Percentiles rank a stretch among this genome's conserved stretches.
phyloP scores from a whole-genome alignment of 306 rosid species.

The Citrullus mucosospermus region DNA sequence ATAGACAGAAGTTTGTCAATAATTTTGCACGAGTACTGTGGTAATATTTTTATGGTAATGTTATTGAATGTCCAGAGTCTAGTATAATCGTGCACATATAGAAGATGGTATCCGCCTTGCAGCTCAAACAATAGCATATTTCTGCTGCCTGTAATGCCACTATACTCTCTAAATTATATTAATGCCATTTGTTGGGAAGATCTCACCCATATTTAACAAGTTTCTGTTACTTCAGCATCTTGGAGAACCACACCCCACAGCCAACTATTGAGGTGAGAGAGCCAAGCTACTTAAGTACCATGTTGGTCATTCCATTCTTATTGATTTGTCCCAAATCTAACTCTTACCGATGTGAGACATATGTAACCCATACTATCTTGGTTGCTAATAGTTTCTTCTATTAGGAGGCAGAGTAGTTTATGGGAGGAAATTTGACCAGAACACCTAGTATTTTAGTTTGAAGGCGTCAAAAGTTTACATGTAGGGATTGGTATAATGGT shows the following conservation, averaged over 20 bases:
- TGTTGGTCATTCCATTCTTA: no score
- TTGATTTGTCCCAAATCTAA: no score
- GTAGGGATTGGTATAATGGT: not conserved
- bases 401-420: not conserved
- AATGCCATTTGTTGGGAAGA: not conserved
- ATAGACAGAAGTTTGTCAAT: not conserved
- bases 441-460: not conserved
- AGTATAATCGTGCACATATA: conserved; percentile 24
- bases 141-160: conserved; percentile 57
- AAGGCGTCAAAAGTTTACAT: not conserved
- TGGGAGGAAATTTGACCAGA: not conserved
- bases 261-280: no score
- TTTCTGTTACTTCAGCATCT: not conserved
- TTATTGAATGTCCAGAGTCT: conserved; percentile 14
- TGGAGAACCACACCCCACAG: no score
- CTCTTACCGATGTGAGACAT: no score
- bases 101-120: conserved; percentile 49
- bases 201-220: not conserved
- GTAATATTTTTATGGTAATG: no score
- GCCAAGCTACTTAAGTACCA: no score
- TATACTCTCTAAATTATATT: conserved; percentile 5
- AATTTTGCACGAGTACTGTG: conserved; percentile 20
- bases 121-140: conserved; percentile 25
- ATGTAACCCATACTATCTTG: no score
- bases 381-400: no score